Evolutionary conservation across 2,329 filamentous ascomycete genomes (phyloP), one percentile per base, ranked within the genome.

Genomic region (Colletotrichum tofieldiae): DNA sequence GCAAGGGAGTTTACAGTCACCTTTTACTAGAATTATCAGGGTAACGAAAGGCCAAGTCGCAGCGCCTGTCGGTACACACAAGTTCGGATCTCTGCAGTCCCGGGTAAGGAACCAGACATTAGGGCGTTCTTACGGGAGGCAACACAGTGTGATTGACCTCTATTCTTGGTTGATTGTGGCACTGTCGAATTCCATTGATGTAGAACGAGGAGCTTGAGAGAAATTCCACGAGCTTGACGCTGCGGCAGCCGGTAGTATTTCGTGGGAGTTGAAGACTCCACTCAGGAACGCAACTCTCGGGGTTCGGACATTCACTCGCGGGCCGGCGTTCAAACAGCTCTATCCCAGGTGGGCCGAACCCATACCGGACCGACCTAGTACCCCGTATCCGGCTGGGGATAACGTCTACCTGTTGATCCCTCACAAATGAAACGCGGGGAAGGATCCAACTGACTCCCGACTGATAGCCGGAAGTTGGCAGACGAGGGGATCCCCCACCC

Each of bases 401-500:
- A 4, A 12, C 3, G 8, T 18, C 6, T 18, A 18, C 20, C 16
- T 52, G 16, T 20, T 2, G 12, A 29, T 32, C 4, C 8, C 8
- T 3, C n/a, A 18, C 18, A 7, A 18, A 20, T 8, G 7, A 20
- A 9, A 32, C 26, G 16, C 2, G 7, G 5, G 29, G 2, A 54
- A 29, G n/a, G 18, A 54, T 5, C 3, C 26, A 6, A 54, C 2
- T 3, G 8, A 9, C 9, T 1, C 12, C 12, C 45, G 45, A 23
- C 45, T 11, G 12, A 49, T 23, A 14, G 4, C 4, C 26, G 16
- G 14, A 1, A 32, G 26, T 8, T 2, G 26, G 6, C 29, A 54
- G 3, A 4, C 8, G 18, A 8, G 16, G 14, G 0, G 29, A 3
- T 20, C 26, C 29, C 3, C 18, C 9, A 35, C 5, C 5, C 0